Evolutionary conservation across 805 yeast species (phyloP).

Genomic region (Debaryomyces hansenii): DNA sequence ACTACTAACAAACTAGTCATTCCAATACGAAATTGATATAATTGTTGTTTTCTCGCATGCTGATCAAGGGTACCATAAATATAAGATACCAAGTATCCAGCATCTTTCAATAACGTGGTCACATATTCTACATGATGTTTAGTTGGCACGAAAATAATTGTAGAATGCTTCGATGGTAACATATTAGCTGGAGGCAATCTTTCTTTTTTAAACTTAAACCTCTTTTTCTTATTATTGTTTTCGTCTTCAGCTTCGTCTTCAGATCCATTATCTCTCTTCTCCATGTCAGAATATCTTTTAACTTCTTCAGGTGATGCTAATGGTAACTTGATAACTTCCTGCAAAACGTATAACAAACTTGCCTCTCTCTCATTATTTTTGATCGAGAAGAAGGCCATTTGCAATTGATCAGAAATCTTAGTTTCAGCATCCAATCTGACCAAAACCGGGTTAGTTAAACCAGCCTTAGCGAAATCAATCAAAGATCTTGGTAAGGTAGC

Average conservation of each 20-base stretch:
- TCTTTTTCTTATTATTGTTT: constrained; percentile 34
- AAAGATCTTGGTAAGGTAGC: constrained; percentile 92
- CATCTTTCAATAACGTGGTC: constrained; percentile 62
- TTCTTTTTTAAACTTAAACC: constrained; percentile 47
- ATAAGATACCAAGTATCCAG: constrained; percentile 85
- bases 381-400: constrained; percentile 81
- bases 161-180: constrained; percentile 80
- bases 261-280: constrained; percentile 49
- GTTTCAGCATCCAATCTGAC: constrained; percentile 92
- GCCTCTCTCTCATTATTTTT: constrained; percentile 91
- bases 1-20: constrained; percentile 86
- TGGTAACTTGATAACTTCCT: constrained; percentile 84
- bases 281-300: constrained; percentile 49
- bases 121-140: constrained; percentile 97
- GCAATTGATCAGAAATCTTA: constrained; percentile 85
- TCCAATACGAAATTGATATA: constrained; percentile 82
- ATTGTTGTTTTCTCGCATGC: constrained; percentile 86
- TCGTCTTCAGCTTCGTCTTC: constrained; percentile 54
- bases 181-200: constrained; percentile 78
- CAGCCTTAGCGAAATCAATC: constrained; percentile 97
- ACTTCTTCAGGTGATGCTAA: constrained; percentile 70
- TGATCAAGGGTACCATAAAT: constrained; percentile 96
- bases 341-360: constrained; percentile 70
- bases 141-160: constrained; percentile 94
- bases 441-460: constrained; percentile 85